These are phyloP conservation scores for Goffeauzyma gilvescens DNA, from an alignment of 768 basidiomycete genomes.

Conservation along the genomic window DNA sequence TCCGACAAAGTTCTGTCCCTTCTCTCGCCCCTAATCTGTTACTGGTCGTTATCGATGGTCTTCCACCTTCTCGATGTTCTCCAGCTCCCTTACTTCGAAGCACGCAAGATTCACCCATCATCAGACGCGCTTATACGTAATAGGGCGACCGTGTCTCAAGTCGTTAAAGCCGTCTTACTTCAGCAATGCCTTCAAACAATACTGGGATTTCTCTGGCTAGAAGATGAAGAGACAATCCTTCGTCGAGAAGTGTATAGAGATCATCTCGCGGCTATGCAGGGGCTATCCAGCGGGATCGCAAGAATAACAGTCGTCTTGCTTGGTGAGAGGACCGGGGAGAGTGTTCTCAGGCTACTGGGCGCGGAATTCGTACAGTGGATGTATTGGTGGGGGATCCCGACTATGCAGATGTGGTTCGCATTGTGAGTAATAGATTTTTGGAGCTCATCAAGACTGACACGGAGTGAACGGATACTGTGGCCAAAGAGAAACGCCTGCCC, in stretches of 20 bases:
- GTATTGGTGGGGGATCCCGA: constrained; percentile 89
- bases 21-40: constrained; percentile 54
- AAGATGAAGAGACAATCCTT: constrained; percentile 33
- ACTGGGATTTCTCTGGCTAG: constrained; percentile 52
- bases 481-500: too few species aligned
- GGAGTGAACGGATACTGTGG: too few species aligned
- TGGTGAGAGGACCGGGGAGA: constrained; percentile 35
- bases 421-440: constrained; percentile 73
- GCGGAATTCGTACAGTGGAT: constrained; percentile 40
- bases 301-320: constrained; percentile 36
- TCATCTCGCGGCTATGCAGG: constrained; percentile 23
- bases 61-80: constrained; percentile 64
- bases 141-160: constrained; percentile 49
- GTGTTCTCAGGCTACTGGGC: constrained; percentile 33
- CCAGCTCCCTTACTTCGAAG: constrained; percentile 51
- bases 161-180: constrained; percentile 59
- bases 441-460: too few species aligned
- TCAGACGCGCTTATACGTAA: constrained; percentile 58
- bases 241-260: constrained; percentile 22
- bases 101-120: constrained; percentile 72
- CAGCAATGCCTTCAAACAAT: constrained; percentile 73
- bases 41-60: constrained; percentile 63
- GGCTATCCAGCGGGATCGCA: constrained; percentile 26
- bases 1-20: constrained; percentile 57
- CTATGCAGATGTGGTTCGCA: constrained; percentile 50